These are phyloP conservation scores for Taiozyma onychis DNA, from an alignment of 1,139 yeast species.

Conservation along the genomic window DNA sequence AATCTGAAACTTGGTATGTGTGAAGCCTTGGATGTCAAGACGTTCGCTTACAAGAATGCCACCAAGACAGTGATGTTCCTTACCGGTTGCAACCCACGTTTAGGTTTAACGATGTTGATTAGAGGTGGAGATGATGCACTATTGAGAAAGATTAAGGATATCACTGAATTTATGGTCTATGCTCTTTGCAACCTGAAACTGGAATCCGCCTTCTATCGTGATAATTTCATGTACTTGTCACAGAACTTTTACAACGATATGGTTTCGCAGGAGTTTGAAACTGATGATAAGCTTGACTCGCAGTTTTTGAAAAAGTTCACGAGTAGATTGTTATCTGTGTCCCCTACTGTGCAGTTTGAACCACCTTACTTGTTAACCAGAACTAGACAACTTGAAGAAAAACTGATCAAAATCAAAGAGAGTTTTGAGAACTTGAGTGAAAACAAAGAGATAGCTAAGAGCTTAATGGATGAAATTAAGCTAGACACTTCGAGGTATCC, in stretches of 20 bases:
- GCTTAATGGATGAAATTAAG: constrained; percentile 18
- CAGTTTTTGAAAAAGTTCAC: constrained; percentile 49
- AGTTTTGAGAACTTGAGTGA: constrained; percentile 21
- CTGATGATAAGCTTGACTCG: constrained; percentile 30
- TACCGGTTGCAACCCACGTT: constrained; percentile 65
- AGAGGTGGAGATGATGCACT: constrained; percentile 67
- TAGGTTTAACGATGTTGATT: constrained; percentile 78
- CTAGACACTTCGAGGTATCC: constrained; percentile 1
- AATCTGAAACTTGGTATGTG: constrained; percentile 69
- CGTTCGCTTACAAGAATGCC: constrained; percentile 48
- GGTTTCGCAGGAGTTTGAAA: constrained; percentile 7
- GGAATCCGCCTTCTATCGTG: constrained; percentile 77
- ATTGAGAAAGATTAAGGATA: constrained; percentile 65
- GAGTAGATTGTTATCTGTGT: constrained; percentile 53
- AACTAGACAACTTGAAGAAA: constrained; percentile 49
- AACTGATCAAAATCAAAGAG: constrained; percentile 32
- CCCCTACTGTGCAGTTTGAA: constrained; percentile 70
- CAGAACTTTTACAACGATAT: constrained; percentile 25
- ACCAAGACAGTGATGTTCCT: constrained; percentile 73
- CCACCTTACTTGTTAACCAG: constrained; percentile 56
- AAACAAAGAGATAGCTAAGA: constrained; percentile 18
- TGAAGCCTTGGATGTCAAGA: constrained; percentile 61
- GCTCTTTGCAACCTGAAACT: constrained; percentile 71
- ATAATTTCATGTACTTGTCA: constrained; percentile 56
- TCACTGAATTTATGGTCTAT: constrained; percentile 74